phyloP scores from a whole-genome alignment of 1,139 yeast genomes.

The Nadsonia starkeyi-henricii region DNA sequence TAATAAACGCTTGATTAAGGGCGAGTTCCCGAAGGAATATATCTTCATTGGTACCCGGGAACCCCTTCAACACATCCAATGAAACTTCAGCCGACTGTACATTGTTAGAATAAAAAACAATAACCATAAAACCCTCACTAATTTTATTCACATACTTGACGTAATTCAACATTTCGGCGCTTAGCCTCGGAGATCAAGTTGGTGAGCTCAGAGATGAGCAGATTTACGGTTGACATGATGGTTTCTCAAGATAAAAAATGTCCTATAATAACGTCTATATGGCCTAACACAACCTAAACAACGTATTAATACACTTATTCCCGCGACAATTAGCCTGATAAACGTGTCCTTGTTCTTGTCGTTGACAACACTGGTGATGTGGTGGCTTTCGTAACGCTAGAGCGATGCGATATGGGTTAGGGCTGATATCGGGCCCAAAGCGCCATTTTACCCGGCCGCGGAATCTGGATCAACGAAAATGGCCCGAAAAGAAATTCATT shows the following conservation, averaged over 20 bases:
- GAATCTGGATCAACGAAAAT: not conserved
- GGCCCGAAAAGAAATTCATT: not conserved
- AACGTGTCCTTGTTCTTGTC: no score
- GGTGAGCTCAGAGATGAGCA: constrained; percentile 36
- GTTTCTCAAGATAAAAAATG: no score
- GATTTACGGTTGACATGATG: constrained; percentile 6
- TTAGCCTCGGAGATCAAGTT: constrained; percentile 54
- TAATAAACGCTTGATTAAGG: constrained; percentile 38
- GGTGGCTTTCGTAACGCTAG: no score
- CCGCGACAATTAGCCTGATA: no score
- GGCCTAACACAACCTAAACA: no score
- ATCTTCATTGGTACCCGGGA: constrained; percentile 12
- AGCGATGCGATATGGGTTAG: not conserved
- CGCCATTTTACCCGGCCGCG: not conserved
- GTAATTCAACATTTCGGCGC: constrained; percentile 53
- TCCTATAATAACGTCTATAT: no score
- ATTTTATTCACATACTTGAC: constrained; percentile 25
- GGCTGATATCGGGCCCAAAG: not conserved
- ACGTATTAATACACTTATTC: no score
- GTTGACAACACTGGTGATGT: no score
- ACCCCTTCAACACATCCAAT: constrained; percentile 8
- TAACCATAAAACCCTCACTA: not conserved
- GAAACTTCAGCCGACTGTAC: constrained; percentile 9
- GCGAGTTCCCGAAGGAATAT: constrained; percentile 16
- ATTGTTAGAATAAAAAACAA: not conserved